Base-by-base conservation (phyloP, 768 basidiomycete genomes). In the Pleurotus tuber-regium region DNA sequence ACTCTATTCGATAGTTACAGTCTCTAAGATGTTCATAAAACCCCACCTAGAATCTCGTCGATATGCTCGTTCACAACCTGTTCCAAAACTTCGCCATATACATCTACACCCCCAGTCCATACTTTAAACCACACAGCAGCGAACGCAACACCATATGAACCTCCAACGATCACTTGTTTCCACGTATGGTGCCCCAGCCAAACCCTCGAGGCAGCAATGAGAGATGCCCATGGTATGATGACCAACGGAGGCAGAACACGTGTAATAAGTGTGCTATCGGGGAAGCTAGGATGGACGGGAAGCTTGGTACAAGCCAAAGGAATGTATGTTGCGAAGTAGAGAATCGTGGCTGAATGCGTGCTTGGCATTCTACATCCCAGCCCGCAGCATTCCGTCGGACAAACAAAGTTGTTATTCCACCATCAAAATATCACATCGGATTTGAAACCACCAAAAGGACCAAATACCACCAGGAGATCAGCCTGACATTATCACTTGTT, bases 291-390 rank as follows among this genome's bases (percentile, higher is more conserved):
- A 58, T 89, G 87, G 11, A 82, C 54, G 2, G 86, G 86, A 11
- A 88, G 75, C 59, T 76, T 74, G 4, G 69, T 18, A 57, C 77
- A 79, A 10, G 86, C 80, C 9, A 89, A 69, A 10, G 75, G 56
- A 21, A 82, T 76, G 60, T 81, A 91, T 2, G 76, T 71, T 7
- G 80, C 82, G 60, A 78, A 86, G 67, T 75, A 90, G 2, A 76
- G 73, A 57, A 87, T 87, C 4, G 74, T 70, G 8, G 87, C 83
- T 9, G 89, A 84, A 64, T 92, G 89, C 4, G 89, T 91, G 55
- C 86, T 88, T 4, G 89, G 89, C 89, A 92, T 91, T 10, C 89
- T 90, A 61, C 42, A 52, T 11, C n/a, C n/a, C n/a, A n/a, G n/a
- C n/a, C n/a, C n/a, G n/a, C n/a, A n/a, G n/a, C n/a, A n/a, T n/a